Evolutionary conservation across 2,329 filamentous ascomycete genomes (phyloP), one percentile per base, ranked within the genome.

Genomic region (Fusarium siculi): DNA sequence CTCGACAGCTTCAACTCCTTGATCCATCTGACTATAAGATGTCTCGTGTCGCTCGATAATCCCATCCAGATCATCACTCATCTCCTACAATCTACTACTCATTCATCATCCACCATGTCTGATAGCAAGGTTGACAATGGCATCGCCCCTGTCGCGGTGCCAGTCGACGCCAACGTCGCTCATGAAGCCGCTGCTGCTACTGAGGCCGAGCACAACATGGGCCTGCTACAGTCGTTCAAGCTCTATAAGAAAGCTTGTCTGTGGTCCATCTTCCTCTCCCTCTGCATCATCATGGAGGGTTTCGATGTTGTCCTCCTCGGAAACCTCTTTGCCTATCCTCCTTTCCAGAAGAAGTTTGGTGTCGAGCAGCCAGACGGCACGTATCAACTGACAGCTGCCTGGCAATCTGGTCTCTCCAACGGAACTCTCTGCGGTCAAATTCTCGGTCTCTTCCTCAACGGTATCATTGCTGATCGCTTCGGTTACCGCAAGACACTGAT

Each of bases 391-490:
- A 83, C 84, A 2, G 84, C 85, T 4, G 79, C 83, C 1, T 89
- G 88, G 88, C 87, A 89, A 75, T 83, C 86, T 5, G 86, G 83
- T 11, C 79, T 89, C 7, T 83, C 81, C 46, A 88, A 87, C 49
- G 87, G 84, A 15, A 82, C 84, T 0, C 80, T 84, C 9, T 82
- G 82, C 5, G 88, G 88, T 16, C 82, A 85, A 62, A 86, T 89
- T 28, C 44, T 88, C 4, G 88, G 88, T 4, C 81, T 88, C 6
- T 82, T 87, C 58, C 36, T 85, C 57, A 86, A 84, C 64, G 88
- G 87, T 19, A 80, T 83, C 63, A 76, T 88, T 11, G 82, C 85
- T 14, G 86, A 89, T 34, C 79, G 80, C 2, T 82, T 83, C 49
- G 85, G 85, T 0, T 87, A 86, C 68, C 82, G 84, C 61, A 83